A percentile compares a stretch with the other conserved stretches of the same genome.
These are phyloP conservation scores for Lithospermum erythrorhizon DNA, from an alignment of 257 asterid species.

Conservation along the genomic window DNA sequence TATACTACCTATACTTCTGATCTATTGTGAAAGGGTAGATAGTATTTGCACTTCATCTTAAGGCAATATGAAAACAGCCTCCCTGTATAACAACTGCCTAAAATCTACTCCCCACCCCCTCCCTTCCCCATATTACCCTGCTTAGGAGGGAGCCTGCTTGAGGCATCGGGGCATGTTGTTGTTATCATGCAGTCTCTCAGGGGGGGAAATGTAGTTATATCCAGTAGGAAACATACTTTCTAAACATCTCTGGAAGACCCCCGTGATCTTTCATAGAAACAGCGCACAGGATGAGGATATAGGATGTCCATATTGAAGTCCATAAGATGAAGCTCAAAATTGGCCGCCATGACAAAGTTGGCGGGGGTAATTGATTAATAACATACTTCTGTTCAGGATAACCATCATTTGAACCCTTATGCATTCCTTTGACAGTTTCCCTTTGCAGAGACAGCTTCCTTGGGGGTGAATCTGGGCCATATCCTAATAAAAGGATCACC, in stretches of 20 bases:
- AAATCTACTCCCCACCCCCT: no score
- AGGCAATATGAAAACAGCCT: no score
- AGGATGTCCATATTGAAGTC: slow-evolving; percentile 64
- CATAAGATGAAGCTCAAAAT: slow-evolving; percentile 54
- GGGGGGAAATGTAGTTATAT: slow-evolving; percentile 4
- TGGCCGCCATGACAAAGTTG: slow-evolving; percentile 42
- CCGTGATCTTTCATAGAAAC: slow-evolving; percentile 65
- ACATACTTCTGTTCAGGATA: slow-evolving; percentile 15
- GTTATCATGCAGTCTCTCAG: not conserved
- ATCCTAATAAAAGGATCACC: slow-evolving; percentile 67
- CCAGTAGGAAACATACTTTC: slow-evolving; percentile 40
- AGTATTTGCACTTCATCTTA: no score
- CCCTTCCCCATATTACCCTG: no score
- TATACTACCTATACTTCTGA: no score
- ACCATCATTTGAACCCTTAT: slow-evolving; percentile 22
- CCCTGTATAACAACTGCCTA: no score
- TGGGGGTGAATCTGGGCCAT: slow-evolving; percentile 84
- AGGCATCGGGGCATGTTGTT: no score
- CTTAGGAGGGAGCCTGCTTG: no score
- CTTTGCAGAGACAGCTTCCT: slow-evolving; percentile 45
- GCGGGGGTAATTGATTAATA: slow-evolving; percentile 21
- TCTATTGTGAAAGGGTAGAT: no score
- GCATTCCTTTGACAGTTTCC: slow-evolving; percentile 28
- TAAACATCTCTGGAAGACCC: slow-evolving; percentile 72
- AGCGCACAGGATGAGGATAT: slow-evolving; percentile 49